A percentile compares a stretch with the other conserved stretches of the same genome.
Conservation (phyloP, 2,329 filamentous ascomycete genomes). For the Shiraia sp. region DNA sequence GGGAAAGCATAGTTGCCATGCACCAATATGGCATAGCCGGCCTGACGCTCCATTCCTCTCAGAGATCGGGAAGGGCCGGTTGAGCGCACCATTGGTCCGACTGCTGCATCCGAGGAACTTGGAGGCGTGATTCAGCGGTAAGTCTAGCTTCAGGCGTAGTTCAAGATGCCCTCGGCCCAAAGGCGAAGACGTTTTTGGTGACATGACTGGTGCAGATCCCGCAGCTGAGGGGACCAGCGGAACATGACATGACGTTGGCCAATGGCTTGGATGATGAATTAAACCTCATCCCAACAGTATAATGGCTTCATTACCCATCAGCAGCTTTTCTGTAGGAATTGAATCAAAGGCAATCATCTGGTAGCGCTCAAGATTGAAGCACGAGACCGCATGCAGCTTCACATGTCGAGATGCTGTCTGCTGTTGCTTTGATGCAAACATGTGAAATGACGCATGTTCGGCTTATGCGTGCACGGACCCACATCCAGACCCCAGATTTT, state of each 20-base stretch:
- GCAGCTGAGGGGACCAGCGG: conserved; percentile 28
- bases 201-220: conserved; percentile 27
- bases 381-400: conserved; percentile 32
- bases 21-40: conserved; percentile 18
- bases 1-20: conserved; percentile 17
- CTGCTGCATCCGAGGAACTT: conserved; percentile 33
- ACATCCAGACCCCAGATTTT: too few relatives aligned
- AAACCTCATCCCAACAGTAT: neutral
- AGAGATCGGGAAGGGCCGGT: conserved; percentile 36
- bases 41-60: conserved; percentile 16
- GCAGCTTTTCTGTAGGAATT: neutral
- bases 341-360: neutral
- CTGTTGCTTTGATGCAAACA: conserved; percentile 11
- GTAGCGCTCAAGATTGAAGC: conserved; percentile 7
- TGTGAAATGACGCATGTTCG: conserved; percentile 33
- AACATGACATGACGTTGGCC: conserved; percentile 39
- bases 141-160: conserved; percentile 13
- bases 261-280: conserved; percentile 28
- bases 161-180: conserved; percentile 39
- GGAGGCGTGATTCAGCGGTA: conserved; percentile 16
- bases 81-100: conserved; percentile 44
- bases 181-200: conserved; percentile 24
- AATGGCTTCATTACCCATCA: neutral
- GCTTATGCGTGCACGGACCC: neutral
- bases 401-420: conserved; percentile 24